Conservation (phyloP, 352 stramenopile species). For the Phytophthora ohioensis region DNA sequence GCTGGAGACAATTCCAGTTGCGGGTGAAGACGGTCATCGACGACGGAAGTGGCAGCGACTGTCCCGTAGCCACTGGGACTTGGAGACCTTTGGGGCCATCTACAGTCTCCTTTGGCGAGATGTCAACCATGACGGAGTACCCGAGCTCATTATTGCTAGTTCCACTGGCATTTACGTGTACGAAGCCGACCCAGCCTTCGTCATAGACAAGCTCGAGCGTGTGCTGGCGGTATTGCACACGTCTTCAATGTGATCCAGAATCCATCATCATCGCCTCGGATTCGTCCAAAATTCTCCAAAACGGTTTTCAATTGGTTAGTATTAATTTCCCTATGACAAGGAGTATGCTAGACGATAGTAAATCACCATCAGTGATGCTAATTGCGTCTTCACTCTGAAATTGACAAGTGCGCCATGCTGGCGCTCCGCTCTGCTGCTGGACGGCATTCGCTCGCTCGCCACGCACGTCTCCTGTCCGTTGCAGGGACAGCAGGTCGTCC, state of each 20-base stretch:
- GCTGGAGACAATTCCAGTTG: slow-evolving; percentile 18
- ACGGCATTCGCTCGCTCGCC: slow-evolving; percentile 18
- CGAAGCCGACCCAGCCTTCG: slow-evolving; percentile 55
- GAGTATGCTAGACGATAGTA: slow-evolving; percentile 23
- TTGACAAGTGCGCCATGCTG: slow-evolving; percentile 30
- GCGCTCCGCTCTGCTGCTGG: slow-evolving; percentile 6
- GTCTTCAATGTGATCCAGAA: slow-evolving; percentile 15
- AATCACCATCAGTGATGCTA: slow-evolving; percentile 16
- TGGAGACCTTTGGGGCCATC: slow-evolving; percentile 71
- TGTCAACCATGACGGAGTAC: slow-evolving; percentile 70
- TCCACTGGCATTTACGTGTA: slow-evolving; percentile 77
- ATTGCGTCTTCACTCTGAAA: slow-evolving; percentile 27
- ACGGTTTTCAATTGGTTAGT: slow-evolving; percentile 15
- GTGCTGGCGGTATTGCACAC: slow-evolving; percentile 34
- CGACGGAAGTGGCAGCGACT: slow-evolving; percentile 50
- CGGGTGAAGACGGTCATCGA: slow-evolving; percentile 6
- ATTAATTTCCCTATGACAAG: not conserved
- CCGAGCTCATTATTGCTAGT: slow-evolving; percentile 70
- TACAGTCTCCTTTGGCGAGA: slow-evolving; percentile 80
- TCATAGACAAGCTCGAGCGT: slow-evolving; percentile 44
- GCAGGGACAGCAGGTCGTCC: slow-evolving; percentile 24
- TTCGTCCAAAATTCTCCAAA: slow-evolving; percentile 9
- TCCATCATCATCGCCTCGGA: slow-evolving; percentile 20
- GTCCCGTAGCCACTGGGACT: slow-evolving; percentile 40
- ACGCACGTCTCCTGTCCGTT: slow-evolving; percentile 37